phyloP scores from a whole-genome alignment of 2,329 filamentous ascomycete species.

The Ascochyta viciae-villosae region DNA sequence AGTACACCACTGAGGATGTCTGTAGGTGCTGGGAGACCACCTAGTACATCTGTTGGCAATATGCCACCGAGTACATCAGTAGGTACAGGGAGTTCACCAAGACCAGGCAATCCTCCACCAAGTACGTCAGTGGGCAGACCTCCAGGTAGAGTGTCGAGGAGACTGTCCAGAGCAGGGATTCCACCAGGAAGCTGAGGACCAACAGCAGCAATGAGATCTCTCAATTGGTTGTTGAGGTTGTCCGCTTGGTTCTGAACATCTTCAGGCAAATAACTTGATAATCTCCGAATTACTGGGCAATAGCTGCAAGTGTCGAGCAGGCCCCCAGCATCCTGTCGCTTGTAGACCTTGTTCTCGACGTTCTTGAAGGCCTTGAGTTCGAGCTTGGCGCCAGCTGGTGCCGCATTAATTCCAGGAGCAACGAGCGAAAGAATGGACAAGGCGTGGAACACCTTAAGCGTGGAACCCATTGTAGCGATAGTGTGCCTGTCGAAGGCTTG shows the following conservation, averaged over 20 bases:
- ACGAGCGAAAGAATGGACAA: slow-evolving; percentile 16
- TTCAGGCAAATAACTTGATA: slow-evolving; percentile 9
- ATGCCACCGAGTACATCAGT: not conserved
- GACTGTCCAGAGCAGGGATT: slow-evolving; percentile 12
- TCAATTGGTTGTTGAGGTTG: slow-evolving; percentile 19
- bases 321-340: slow-evolving; percentile 15
- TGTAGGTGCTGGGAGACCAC: not conserved
- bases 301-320: slow-evolving; percentile 18
- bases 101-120: not conserved
- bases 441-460: slow-evolving; percentile 18
- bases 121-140: not conserved
- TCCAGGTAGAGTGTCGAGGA: slow-evolving; percentile 3
- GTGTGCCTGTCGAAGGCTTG: slow-evolving; percentile 17
- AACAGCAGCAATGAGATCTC: slow-evolving; percentile 12
- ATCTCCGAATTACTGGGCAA: slow-evolving; percentile 20
- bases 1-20: not conserved
- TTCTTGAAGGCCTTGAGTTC: slow-evolving; percentile 13
- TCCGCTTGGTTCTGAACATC: slow-evolving; percentile 20
- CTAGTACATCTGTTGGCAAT: not conserved
- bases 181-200: slow-evolving; percentile 17
- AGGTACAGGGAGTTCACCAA: not conserved
- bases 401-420: slow-evolving; percentile 11
- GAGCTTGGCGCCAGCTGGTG: slow-evolving; percentile 13
- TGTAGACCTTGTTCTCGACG: slow-evolving; percentile 12
- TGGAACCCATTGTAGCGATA: slow-evolving; percentile 17